Conservation (phyloP, 2,329 filamentous ascomycete species). For the Pyrenophora graminea region DNA sequence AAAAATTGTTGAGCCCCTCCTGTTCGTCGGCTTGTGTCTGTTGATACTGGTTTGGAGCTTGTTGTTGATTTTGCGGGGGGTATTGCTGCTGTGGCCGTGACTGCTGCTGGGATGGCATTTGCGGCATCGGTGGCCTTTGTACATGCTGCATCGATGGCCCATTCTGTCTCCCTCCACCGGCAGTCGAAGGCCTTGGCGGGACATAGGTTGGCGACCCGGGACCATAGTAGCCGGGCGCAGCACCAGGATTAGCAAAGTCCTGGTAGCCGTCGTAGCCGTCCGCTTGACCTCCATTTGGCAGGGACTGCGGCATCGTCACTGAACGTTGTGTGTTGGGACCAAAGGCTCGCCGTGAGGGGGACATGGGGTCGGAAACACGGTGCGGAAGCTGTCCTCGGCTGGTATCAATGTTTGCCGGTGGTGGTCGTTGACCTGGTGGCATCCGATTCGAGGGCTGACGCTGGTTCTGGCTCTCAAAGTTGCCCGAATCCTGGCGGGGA, state of each 20-base stretch:
- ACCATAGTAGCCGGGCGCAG: slow-evolving; percentile 43
- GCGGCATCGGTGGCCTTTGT: slow-evolving; percentile 39
- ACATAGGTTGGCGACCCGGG: slow-evolving; percentile 42
- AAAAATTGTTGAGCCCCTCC: slow-evolving; percentile 56
- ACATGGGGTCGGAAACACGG: slow-evolving; percentile 26
- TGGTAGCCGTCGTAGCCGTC: slow-evolving; percentile 27
- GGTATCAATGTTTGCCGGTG: slow-evolving; percentile 28
- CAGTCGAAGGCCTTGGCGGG: slow-evolving; percentile 45
- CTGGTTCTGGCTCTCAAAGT: slow-evolving; percentile 39
- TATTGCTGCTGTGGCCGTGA: slow-evolving; percentile 25
- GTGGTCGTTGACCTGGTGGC: slow-evolving; percentile 29
- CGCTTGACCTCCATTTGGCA: slow-evolving; percentile 18
- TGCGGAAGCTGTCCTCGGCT: slow-evolving; percentile 18
- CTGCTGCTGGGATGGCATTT: slow-evolving; percentile 21
- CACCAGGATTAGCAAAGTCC: slow-evolving; percentile 43
- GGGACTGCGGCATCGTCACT: slow-evolving; percentile 45
- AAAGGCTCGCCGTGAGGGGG: slow-evolving; percentile 37
- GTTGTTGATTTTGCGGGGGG: slow-evolving; percentile 24
- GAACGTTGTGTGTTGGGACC: slow-evolving; percentile 41
- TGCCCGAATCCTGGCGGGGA: slow-evolving; percentile 42
- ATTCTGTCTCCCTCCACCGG: slow-evolving; percentile 36
- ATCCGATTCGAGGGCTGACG: slow-evolving; percentile 32
- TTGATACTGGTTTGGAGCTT: slow-evolving; percentile 24
- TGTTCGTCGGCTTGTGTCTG: slow-evolving; percentile 36
- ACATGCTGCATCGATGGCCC: slow-evolving; percentile 25